These are phyloP conservation scores for Globisporangium abappressorium DNA, from an alignment of 352 stramenopile genomes.

Conservation along the genomic window DNA sequence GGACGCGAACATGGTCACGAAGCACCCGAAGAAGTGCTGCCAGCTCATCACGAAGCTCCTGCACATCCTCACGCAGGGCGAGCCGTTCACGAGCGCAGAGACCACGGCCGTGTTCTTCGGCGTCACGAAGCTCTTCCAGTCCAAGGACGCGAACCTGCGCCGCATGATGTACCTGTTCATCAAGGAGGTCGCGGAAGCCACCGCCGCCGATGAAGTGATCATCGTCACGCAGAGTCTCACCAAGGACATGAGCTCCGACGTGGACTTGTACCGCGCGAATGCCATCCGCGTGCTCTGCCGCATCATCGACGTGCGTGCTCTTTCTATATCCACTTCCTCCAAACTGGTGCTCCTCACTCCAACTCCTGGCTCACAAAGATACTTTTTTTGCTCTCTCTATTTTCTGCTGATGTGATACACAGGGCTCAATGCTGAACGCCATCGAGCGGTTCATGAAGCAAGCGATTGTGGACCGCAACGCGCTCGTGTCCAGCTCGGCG, in stretches of 20 bases:
- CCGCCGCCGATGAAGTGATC: conserved; percentile 94
- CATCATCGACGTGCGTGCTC: conserved; percentile 85
- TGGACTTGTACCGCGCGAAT: conserved; percentile 98
- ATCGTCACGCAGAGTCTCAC: conserved; percentile 99
- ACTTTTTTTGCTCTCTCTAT: neutral
- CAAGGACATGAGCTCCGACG: conserved; percentile 99
- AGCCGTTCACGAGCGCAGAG: conserved; percentile 95
- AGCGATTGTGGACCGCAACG: conserved; percentile 98
- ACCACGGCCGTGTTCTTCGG: conserved; percentile 99
- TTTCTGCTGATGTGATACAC: neutral
- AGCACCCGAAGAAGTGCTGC: conserved; percentile 97
- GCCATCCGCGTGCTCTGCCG: conserved; percentile 97
- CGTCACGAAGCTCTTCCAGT: conserved; percentile 99
- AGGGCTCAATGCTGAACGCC: conserved; percentile 86
- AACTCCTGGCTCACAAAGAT: neutral
- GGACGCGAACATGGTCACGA: conserved; percentile 95
- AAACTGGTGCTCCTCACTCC: neutral
- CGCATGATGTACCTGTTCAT: conserved; percentile 99
- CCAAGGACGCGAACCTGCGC: conserved; percentile 95
- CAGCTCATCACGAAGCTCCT: conserved; percentile 99
- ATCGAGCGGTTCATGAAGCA: conserved; percentile 99
- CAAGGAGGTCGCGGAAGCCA: conserved; percentile 95
- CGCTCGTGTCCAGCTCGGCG: conserved; percentile 94
- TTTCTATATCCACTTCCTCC: neutral
- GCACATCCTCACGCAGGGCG: conserved; percentile 97